Evolutionary conservation across 1,284 basidiomycete species (phyloP), one percentile per base, ranked within the genome.

Genomic region (Erythrobasidium hasegawianum): DNA sequence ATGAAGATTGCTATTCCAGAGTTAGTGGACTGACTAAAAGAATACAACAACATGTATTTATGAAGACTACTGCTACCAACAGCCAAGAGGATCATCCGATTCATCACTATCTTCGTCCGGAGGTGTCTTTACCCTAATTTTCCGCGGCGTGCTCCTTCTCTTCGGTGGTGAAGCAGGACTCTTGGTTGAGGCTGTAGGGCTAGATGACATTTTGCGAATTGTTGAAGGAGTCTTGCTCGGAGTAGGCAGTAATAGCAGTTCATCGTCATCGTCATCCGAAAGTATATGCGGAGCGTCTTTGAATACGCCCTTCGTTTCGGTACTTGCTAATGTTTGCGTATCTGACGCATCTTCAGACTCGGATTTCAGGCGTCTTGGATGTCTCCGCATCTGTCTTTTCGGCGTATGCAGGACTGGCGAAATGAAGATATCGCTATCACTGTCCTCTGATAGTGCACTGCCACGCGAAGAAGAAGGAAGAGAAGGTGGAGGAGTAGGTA

Each of bases 51-150:
- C 33, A 33, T 11, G n/a, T n/a, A n/a, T n/a, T n/a, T n/a, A n/a
- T n/a, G 11, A 11, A 33, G 11, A 8, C 26, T 22, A 9, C 16
- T 53, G 50, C 50, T 53, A 26, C 26, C 50, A 53, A 22, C 18
- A 22, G 9, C 54, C 54, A n/a, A 56, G 54, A 24, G 54, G 54
- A 33, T 56, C 54, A 24, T 56, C 54, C n/a, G 27, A 38, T n/a
- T 56, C 54, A n/a, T 40, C 26, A 18, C 54, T 26, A 40, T 56
- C 54, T 18, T 56, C 54, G 24, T 56, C 54, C 16, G 54, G 54
- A 8, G 54, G 54, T 20, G 18, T n/a, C 43, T 47, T 33, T 33
- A 33, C 33, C 33, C 33, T 33, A 33, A 33, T 33, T 11, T 33
- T 33, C 4, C 33, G 33, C 33, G 33, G 33, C 11, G 11, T 4